Evolutionary conservation across 164 flowering plant species (phyloP), one percentile per base, ranked within the genome.

Genomic region (Pachysandra terminalis): DNA sequence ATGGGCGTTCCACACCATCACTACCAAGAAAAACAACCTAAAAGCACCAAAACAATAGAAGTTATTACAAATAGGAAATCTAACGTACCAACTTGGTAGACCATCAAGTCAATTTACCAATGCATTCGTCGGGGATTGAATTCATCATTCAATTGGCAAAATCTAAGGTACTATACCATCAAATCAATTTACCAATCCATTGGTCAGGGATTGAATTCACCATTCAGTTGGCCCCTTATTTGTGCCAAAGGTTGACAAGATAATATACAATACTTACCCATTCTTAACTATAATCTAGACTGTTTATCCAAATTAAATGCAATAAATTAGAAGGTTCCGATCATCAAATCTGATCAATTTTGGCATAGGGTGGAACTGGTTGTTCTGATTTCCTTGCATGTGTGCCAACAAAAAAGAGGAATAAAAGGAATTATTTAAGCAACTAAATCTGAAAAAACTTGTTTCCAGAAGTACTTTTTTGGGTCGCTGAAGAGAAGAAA

Each of bases 401-500:
- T 32, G 28, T 27, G 22, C 63, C 27, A 49, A 19, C 22, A 48
- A 65, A 32, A 12, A 65, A 3, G 37, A 59, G 13, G 45, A 53
- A 27, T 19, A 52, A 24, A 6, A 32, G 49, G 8, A 35, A 22
- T 14, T 52, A 19, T 45, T 40, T 53, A 61, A 32, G 37, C 49
- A 61, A 53, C 45, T 19, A 32, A 23, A 61, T 19, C 23, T 16
- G 1, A 21, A 63, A 70, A 27, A 14, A 49, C 3, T 23, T 40
- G 27, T 58, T 21, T 37, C 2, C 27, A 25, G 35, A 27, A 41
- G 9, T 83, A 90, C 99, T 71, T 96, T 96, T 74, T 96, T 96
- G 27, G 99, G 99, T 24, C 90, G 82, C 80, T 96, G 99, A 80
- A 96, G 97, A 64, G 99, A 96, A 48, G 99, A 88, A 72, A 96